Evolutionary conservation across 2,329 filamentous ascomycete genomes (phyloP).

Genomic region (Triangularia setosa): DNA sequence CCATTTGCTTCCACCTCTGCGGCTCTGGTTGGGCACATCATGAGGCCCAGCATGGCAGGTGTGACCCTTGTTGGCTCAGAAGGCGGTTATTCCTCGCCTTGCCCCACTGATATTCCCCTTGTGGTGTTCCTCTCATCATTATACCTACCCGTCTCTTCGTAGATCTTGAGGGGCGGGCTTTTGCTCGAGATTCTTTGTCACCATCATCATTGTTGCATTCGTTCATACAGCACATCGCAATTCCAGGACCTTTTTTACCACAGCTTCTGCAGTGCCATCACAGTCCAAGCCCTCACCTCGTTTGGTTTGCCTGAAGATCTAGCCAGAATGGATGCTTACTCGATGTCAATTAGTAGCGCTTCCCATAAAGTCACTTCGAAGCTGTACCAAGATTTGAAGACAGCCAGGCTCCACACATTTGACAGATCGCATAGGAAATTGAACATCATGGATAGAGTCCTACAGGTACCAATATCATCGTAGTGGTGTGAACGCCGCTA

Average conservation of each 20-base stretch:
- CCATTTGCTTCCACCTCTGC: background rate
- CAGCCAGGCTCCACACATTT: slow-evolving; percentile 6
- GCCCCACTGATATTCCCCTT: background rate
- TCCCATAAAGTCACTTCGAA: slow-evolving; percentile 20
- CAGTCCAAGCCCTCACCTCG: background rate
- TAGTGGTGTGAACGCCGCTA: slow-evolving; percentile 1
- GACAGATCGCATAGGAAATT: slow-evolving; percentile 8
- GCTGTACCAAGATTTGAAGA: slow-evolving; percentile 25
- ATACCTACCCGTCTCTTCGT: background rate
- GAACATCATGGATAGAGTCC: slow-evolving; percentile 21
- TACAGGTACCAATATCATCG: slow-evolving; percentile 19
- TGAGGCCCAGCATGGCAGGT: background rate
- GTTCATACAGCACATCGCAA: background rate
- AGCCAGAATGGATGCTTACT: slow-evolving; percentile 27
- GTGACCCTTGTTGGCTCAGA: background rate
- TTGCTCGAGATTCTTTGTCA: background rate
- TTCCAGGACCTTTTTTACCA: background rate
- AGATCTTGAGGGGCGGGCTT: background rate
- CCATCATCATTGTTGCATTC: background rate
- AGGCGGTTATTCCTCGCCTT: background rate
- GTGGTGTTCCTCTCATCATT: background rate
- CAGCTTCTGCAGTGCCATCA: background rate
- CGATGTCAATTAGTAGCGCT: slow-evolving; percentile 26
- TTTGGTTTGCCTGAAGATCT: background rate
- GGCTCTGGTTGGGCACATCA: background rate